Percentiles rank a stretch among this genome's conserved stretches.
Evolutionary conservation across 495 filamentous ascomycete genomes (phyloP).

Genomic region (Pseudoneurospora amorphoporcata): DNA sequence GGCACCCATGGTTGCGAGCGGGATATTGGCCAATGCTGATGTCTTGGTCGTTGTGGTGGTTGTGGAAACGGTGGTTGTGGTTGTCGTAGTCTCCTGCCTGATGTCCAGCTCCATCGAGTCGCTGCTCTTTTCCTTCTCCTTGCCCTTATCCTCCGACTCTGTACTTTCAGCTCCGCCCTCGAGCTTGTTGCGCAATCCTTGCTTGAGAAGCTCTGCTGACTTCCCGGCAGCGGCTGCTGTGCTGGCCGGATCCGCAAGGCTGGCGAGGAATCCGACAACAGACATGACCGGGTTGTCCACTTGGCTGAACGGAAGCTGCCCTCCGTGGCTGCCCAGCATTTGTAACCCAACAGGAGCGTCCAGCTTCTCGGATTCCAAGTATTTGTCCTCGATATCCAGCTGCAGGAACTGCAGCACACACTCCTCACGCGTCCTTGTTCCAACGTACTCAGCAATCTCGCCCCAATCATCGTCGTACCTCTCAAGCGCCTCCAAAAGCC

Average conservation of each 20-base stretch:
- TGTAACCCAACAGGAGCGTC: conserved; percentile 48
- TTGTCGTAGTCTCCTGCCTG: conserved; percentile 29
- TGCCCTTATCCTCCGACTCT: conserved; percentile 33
- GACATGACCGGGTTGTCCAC: conserved; percentile 93
- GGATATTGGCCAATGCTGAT: conserved; percentile 62
- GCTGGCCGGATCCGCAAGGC: conserved; percentile 75
- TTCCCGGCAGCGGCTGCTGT: conserved; percentile 82
- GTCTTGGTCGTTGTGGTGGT: conserved; percentile 38
- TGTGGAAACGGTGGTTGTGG: conserved; percentile 28
- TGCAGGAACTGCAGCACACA: conserved; percentile 94
- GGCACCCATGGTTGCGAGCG: conserved; percentile 74
- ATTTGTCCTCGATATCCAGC: conserved; percentile 82
- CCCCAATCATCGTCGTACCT: conserved; percentile 92
- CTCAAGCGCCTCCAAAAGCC: conserved; percentile 82
- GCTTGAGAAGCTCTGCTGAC: conserved; percentile 73
- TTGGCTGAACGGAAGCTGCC: conserved; percentile 75
- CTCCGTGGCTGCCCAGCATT: conserved; percentile 51
- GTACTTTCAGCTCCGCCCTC: conserved; percentile 47
- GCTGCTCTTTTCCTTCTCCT: conserved; percentile 42
- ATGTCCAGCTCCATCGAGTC: conserved; percentile 48
- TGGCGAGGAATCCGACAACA: conserved; percentile 84
- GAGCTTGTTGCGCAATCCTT: conserved; percentile 60
- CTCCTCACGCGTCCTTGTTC: conserved; percentile 85
- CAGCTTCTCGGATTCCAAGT: conserved; percentile 62
- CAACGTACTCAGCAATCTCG: conserved; percentile 80